Evolutionary conservation across 148 eudicot species (phyloP), one percentile per base, ranked within the genome.

Genomic region (Silene latifolia): DNA sequence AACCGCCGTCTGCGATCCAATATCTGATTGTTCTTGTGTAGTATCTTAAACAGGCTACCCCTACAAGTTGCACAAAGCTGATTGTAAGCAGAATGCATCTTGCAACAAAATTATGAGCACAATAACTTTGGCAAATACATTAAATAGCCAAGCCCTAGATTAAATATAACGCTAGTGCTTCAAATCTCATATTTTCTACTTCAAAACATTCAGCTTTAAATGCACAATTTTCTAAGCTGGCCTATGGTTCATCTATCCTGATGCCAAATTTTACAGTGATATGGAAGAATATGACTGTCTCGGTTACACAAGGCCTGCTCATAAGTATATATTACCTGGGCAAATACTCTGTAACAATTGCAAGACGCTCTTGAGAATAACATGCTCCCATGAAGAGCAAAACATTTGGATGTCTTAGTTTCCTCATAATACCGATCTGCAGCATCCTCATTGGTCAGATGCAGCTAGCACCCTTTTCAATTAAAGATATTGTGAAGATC

Each of bases 361-460:
- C 96, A 54, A 88, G 87, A 61, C 84, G 88, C 66, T 90, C 93
- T 29, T 85, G 79, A 15, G 93, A 86, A 80, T 77, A 93, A 44
- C 87, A 87, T 20, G 96, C 91, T 77, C 96, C 98, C 98, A 93
- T 89, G 80, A 90, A 93, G 74, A 93, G 80, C 85, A 93, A 75
- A n/a, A 93, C 96, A 82, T 93, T 93, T 72, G 98, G 98, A 82
- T 93, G 98, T 71, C 98, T 85, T 46, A 93, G 78, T 74, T 81
- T 87, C 72, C 90, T 84, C 96, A 93, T 93, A 72, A 90, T 89
- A 75, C 83, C 75, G 77, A 93, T 88, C 96, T 93, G 88, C 77
- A 78, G 58, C 44, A 64, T 44, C 48, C 76, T 21, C 19, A n/a
- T 70, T 48, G 17, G 61, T 12, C 47, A 76, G 27, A 59, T 20